A percentile compares a stretch with the other conserved stretches of the same genome.
Conservation (phyloP, 805 yeast genomes). For the Metschnikowia henanensis region DNA sequence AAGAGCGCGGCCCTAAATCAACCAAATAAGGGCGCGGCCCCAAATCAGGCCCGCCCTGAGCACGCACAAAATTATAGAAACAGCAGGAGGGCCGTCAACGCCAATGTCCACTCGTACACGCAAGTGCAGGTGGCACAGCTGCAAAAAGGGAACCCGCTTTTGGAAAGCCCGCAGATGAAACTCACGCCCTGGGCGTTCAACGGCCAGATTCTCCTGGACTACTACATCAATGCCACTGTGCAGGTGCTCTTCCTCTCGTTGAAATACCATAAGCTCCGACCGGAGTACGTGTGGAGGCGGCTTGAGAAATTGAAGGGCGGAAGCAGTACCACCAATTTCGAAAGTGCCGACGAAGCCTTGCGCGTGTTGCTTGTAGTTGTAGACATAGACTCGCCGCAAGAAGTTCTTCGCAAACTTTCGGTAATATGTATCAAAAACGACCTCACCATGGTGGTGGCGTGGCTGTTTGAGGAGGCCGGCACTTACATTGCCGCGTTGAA, state of each 20-base stretch:
- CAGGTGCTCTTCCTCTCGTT: constrained; percentile 63
- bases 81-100: constrained; percentile 1
- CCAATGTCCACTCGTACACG: constrained; percentile 16
- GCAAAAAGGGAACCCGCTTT: constrained; percentile 72
- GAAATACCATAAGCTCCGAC: constrained; percentile 73
- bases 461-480: constrained; percentile 52
- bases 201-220: constrained; percentile 56
- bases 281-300: constrained; percentile 68
- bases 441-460: constrained; percentile 48
- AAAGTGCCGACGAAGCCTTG: constrained; percentile 40
- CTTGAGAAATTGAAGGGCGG: constrained; percentile 44
- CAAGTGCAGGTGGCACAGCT: constrained; percentile 59
- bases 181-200: constrained; percentile 56
- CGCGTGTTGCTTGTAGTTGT: constrained; percentile 63
- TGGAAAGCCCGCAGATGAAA: constrained; percentile 49
- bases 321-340: constrained; percentile 19
- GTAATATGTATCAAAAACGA: constrained; percentile 51
- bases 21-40: too few species aligned
- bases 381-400: constrained; percentile 61
- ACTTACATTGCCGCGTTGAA: constrained; percentile 41
- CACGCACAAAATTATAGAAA: neutral
- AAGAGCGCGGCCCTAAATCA: neutral
- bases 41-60: neutral
- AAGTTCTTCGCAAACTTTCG: constrained; percentile 45
- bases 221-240: constrained; percentile 56